Conservation (phyloP, 2,329 filamentous ascomycete species). For the Colletotrichum liaoningense region DNA sequence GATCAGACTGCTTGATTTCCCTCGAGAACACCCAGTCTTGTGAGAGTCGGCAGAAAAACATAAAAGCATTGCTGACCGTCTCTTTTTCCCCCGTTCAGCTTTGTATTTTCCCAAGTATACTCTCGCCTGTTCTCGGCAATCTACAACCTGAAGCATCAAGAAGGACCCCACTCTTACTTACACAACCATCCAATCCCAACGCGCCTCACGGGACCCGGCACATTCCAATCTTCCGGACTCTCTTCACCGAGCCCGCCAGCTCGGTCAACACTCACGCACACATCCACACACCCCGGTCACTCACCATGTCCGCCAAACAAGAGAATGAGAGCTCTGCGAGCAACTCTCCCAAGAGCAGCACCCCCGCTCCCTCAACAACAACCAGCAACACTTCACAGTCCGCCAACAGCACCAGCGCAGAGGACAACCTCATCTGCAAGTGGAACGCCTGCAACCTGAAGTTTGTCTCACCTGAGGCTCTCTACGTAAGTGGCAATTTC, state of each 20-base stretch:
- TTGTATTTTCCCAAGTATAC: slow-evolving; percentile 15
- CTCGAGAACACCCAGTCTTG: slow-evolving; percentile 13
- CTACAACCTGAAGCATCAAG: slow-evolving; percentile 6
- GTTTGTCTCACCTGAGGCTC: slow-evolving; percentile 66
- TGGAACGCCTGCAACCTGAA: slow-evolving; percentile 71
- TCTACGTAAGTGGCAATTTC: slow-evolving; percentile 63
- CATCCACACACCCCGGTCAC: slow-evolving; percentile 11
- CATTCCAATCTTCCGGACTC: background rate
- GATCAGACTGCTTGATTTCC: slow-evolving; percentile 11
- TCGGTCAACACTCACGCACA: slow-evolving; percentile 8
- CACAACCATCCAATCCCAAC: slow-evolving; percentile 13
- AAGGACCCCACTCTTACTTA: slow-evolving; percentile 21
- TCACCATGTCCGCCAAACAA: slow-evolving; percentile 39
- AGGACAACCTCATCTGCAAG: slow-evolving; percentile 70
- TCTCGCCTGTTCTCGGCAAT: slow-evolving; percentile 27
- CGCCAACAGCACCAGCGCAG: slow-evolving; percentile 44
- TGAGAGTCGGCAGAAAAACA: slow-evolving; percentile 28
- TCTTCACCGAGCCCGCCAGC: slow-evolving; percentile 13
- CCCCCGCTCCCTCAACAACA: slow-evolving; percentile 63
- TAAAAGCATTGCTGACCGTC: slow-evolving; percentile 34
- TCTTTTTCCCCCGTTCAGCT: background rate
- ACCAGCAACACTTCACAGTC: slow-evolving; percentile 59
- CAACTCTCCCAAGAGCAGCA: slow-evolving; percentile 63
- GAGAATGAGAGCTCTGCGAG: slow-evolving; percentile 49
- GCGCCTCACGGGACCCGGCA: slow-evolving; percentile 14